A percentile compares a stretch with the other conserved stretches of the same genome.
phyloP scores from a whole-genome alignment of 164 flowering plant species.

The Vitis amurensis region DNA sequence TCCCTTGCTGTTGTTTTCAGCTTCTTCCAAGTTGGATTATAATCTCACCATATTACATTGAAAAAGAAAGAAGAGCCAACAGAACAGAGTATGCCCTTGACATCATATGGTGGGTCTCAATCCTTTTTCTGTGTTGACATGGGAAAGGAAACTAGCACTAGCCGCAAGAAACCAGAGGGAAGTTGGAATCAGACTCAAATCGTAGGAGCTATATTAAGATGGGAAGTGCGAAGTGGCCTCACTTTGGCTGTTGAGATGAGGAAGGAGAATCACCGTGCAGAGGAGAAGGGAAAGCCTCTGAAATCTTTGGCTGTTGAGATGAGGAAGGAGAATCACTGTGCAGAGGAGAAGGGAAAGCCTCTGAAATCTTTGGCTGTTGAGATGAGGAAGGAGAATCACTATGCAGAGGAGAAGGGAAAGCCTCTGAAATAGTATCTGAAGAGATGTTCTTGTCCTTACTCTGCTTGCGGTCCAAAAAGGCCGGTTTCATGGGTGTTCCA shows the following conservation, averaged over 20 bases:
- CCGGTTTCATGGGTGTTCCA: constrained; percentile 44
- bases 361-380: constrained; percentile 25
- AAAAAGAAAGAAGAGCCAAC: too few relatives aligned
- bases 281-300: background rate
- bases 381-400: constrained; percentile 35
- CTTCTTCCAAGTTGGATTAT: too few relatives aligned
- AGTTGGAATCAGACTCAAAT: too few relatives aligned
- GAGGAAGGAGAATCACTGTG: constrained; percentile 35
- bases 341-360: constrained; percentile 44
- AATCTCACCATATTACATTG: too few relatives aligned
- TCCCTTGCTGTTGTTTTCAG: too few relatives aligned
- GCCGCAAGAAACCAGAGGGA: too few relatives aligned
- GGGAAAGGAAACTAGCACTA: too few relatives aligned
- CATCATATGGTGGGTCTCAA: too few relatives aligned
- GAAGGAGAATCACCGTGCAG: constrained; percentile 28
- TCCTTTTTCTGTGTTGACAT: too few relatives aligned
- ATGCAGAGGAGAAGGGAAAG: constrained; percentile 42
- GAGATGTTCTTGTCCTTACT: constrained; percentile 33
- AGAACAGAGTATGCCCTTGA: too few relatives aligned
- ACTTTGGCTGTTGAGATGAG: constrained; percentile 4
- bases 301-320: background rate
- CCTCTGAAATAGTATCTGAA: constrained; percentile 51
- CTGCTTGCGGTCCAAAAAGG: constrained; percentile 43
- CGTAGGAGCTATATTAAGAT: too few relatives aligned
- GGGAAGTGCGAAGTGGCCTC: background rate